Evolutionary conservation across 768 basidiomycete genomes (phyloP).

Genomic region (Agrocybe pediades): DNA sequence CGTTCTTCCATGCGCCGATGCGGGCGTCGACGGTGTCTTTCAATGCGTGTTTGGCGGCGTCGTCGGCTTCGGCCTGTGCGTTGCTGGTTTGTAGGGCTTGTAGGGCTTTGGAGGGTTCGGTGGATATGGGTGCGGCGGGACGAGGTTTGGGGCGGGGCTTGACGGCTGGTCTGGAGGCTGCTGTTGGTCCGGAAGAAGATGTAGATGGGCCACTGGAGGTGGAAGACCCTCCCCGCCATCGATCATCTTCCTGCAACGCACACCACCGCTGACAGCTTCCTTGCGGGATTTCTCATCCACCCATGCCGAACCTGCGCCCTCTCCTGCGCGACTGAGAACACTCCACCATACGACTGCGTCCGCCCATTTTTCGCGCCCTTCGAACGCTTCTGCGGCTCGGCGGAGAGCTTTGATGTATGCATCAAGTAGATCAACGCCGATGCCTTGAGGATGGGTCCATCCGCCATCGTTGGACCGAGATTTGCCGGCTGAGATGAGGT

Average conservation of each 20-base stretch:
- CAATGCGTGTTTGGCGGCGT: constrained; percentile 61
- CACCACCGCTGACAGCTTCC: constrained; percentile 70
- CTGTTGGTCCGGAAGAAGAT: too few species aligned
- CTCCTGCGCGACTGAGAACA: constrained; percentile 38
- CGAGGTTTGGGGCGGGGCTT: constrained; percentile 35
- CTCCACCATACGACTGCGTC: constrained; percentile 85
- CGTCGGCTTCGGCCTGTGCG: constrained; percentile 73
- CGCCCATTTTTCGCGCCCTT: constrained; percentile 88
- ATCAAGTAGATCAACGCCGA: constrained; percentile 67
- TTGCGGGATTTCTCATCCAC: constrained; percentile 49
- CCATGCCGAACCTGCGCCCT: constrained; percentile 46
- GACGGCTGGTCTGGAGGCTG: constrained; percentile 18
- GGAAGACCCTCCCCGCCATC: constrained; percentile 13
- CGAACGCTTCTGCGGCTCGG: constrained; percentile 82
- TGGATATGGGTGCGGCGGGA: constrained; percentile 25
- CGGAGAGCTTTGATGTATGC: constrained; percentile 80
- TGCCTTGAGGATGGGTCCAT: constrained; percentile 42
- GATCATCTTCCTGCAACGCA: constrained; percentile 75
- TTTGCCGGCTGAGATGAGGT: constrained; percentile 11
- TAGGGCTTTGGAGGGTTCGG: constrained; percentile 59
- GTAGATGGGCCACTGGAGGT: constrained; percentile 1
- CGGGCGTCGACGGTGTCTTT: constrained; percentile 83
- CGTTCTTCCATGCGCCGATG: constrained; percentile 77
- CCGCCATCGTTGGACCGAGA: constrained; percentile 37
- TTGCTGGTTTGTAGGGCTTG: constrained; percentile 63